phyloP scores from a whole-genome alignment of 495 filamentous ascomycete genomes.

The Lasiosphaeria miniovina region DNA sequence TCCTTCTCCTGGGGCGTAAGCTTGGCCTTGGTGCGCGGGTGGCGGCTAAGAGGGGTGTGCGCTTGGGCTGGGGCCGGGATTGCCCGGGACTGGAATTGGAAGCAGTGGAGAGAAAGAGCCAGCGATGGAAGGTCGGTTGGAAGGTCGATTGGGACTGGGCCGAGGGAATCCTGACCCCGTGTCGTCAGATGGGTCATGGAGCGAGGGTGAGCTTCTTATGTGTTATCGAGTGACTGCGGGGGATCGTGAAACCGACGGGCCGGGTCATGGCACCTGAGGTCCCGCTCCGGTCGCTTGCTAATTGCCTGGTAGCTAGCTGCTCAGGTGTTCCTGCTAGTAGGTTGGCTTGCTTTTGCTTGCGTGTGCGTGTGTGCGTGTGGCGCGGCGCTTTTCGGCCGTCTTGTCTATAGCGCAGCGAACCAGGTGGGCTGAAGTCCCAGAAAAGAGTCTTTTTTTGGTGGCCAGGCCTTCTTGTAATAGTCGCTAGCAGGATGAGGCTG shows the following conservation, averaged over 20 bases:
- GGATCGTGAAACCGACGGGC: slow-evolving; percentile 4
- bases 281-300: neutral
- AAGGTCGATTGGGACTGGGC: neutral
- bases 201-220: neutral
- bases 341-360: too few species aligned
- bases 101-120: slow-evolving; percentile 23
- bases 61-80: neutral
- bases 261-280: slow-evolving; percentile 2
- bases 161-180: neutral
- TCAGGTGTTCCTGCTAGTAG: too few species aligned
- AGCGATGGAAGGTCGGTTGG: slow-evolving; percentile 13
- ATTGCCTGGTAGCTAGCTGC: neutral
- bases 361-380: too few species aligned
- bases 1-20: slow-evolving; percentile 57
- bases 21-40: slow-evolving; percentile 41
- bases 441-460: neutral
- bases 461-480: slow-evolving; percentile 3
- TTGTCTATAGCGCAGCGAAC: neutral
- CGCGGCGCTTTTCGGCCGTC: too few species aligned
- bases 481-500: slow-evolving; percentile 17
- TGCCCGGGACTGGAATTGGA: slow-evolving; percentile 3
- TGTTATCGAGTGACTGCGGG: neutral
- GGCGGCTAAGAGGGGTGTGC: neutral
- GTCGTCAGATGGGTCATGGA: neutral
- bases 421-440: neutral